Evolutionary conservation across 805 yeast species (phyloP).

Genomic region (Henningerozyma blattae): DNA sequence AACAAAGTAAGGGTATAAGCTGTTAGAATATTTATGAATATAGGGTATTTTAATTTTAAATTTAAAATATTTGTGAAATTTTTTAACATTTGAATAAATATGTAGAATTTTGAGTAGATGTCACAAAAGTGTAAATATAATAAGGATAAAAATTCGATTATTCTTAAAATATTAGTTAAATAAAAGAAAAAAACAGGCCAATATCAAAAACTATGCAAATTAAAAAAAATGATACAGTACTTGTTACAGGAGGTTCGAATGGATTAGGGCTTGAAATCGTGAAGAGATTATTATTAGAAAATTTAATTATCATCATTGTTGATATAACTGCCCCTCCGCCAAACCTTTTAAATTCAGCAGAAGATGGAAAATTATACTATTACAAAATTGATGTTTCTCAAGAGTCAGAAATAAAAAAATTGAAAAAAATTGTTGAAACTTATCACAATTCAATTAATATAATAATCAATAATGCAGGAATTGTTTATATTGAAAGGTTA

Average conservation of each 20-base stretch:
- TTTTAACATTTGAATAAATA: too few relatives aligned
- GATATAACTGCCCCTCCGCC: constrained; percentile 42
- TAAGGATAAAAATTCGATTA: too few relatives aligned
- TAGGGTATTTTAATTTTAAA: too few relatives aligned
- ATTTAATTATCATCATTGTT: constrained; percentile 48
- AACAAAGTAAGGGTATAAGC: too few relatives aligned
- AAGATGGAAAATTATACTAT: constrained; percentile 36
- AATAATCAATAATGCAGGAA: constrained; percentile 79
- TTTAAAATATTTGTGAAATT: too few relatives aligned
- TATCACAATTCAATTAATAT: constrained; percentile 50
- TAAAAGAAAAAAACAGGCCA: not conserved
- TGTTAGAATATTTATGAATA: too few relatives aligned
- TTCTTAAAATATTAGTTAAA: not conserved
- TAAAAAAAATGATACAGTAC: constrained; percentile 39
- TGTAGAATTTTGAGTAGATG: too few relatives aligned
- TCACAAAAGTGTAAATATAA: too few relatives aligned
- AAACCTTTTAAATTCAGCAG: constrained; percentile 11
- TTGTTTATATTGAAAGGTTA: constrained; percentile 46
- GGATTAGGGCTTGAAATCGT: constrained; percentile 71
- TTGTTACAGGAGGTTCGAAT: constrained; percentile 74
- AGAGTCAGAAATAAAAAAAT: constrained; percentile 28
- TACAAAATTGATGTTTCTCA: constrained; percentile 62
- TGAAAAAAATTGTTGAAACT: constrained; percentile 30
- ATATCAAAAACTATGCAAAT: not conserved
- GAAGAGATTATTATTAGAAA: constrained; percentile 28